Conservation (phyloP, 2,329 filamentous ascomycete genomes). For the Fusarium irregulare region DNA sequence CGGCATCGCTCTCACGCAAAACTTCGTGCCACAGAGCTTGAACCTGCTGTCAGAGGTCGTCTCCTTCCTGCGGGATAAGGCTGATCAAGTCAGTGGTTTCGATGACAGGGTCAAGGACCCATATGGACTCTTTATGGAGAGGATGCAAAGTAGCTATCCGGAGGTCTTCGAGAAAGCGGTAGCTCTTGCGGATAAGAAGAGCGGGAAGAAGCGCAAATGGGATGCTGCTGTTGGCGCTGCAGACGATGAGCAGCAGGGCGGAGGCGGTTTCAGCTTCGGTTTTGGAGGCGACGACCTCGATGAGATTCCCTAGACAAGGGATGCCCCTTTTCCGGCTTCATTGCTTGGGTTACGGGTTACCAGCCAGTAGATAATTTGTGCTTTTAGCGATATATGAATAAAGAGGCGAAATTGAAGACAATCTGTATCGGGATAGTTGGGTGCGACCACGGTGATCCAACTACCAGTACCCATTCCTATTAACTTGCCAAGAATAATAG, state of each 20-base stretch:
- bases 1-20: slow-evolving; percentile 91
- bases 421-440: background rate
- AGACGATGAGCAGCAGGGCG: slow-evolving; percentile 50
- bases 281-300: slow-evolving; percentile 63
- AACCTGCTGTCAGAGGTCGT: slow-evolving; percentile 78
- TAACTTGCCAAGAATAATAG: background rate
- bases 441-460: background rate
- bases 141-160: slow-evolving; percentile 72
- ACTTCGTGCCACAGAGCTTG: slow-evolving; percentile 79
- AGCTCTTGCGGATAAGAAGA: slow-evolving; percentile 71
- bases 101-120: slow-evolving; percentile 76
- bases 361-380: slow-evolving; percentile 1
- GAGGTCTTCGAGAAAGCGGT: slow-evolving; percentile 75
- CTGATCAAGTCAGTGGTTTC: slow-evolving; percentile 90
- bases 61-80: slow-evolving; percentile 82
- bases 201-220: slow-evolving; percentile 84
- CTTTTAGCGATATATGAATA: slow-evolving; percentile 5
- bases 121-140: slow-evolving; percentile 78
- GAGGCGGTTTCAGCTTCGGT: slow-evolving; percentile 63
- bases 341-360: slow-evolving; percentile 4
- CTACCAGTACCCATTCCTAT: background rate
- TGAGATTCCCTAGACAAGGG: slow-evolving; percentile 55
- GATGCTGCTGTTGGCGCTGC: slow-evolving; percentile 72
- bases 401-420: slow-evolving; percentile 1
- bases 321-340: background rate